Base-by-base conservation (phyloP, 23 red algal genomes). In the Gracilaria gracilis region DNA sequence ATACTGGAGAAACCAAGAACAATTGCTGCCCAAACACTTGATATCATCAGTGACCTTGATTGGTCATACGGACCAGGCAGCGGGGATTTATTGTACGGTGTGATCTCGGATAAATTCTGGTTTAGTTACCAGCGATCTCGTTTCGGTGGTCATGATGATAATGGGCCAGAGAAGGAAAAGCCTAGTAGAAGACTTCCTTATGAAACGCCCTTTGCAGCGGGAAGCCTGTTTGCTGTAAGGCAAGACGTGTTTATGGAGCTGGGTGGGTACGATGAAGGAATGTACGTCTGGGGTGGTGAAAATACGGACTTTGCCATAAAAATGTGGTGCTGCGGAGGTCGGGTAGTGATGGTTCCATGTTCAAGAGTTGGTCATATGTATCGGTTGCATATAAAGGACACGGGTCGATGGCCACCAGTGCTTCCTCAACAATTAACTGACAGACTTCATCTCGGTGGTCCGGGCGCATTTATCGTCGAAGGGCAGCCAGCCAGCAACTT, bases 291-390 rank as follows among this genome's bases (percentile, higher is more conserved):
- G 88, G 88, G 88, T 35, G 88, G 88, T 23, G 88, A 92, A 64
- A 92, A 92, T 73, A 92, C 88, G 31, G 88, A 92, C 17, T 73
- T 92, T 54, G 88, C 88, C 28, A 75, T 92, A 42, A 92, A 92
- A 39, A 76, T 83, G 42, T 92, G 88, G 88, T 61, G 35, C 21
- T 92, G 88, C 72, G 88, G 88, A 16, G 88, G 88, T 29, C 59
- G 88, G 32, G 17, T 92, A 20, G 88, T 92, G 15, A 92, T 92
- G 88, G 88, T 92, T 47, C 88, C 88, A 0, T 92, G 88, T 57
- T 92, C 88, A 28, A 54, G 88, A 55, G 88, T 92, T 37, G 88
- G 88, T 71, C 88, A 92, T 50, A 92, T 92, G 88, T 92, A 92
- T 48, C 75, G 88, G 29, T 64, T 83, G 46, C 88, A 92, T 51